Evolutionary conservation across 106 monocot species (phyloP).

Genomic region (Dendrobium nobile): DNA sequence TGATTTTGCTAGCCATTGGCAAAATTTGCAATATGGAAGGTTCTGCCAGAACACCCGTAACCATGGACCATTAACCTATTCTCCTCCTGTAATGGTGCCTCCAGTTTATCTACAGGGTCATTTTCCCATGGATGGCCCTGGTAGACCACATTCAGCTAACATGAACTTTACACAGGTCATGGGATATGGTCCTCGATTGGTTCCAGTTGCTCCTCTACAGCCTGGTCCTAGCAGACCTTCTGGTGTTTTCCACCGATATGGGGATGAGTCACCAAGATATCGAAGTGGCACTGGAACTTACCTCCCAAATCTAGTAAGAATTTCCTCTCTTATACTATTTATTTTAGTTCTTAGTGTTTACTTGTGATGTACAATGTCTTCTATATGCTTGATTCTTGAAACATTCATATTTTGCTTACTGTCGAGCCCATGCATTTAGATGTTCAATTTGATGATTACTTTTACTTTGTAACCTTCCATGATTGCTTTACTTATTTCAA

Average conservation of each 20-base stretch:
- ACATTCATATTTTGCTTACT: too few relatives aligned
- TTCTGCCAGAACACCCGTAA: slow-evolving; percentile 40
- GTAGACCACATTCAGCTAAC: slow-evolving; percentile 52
- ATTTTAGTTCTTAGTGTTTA: background rate
- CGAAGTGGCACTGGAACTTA: slow-evolving; percentile 87
- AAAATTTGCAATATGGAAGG: slow-evolving; percentile 66
- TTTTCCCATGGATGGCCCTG: slow-evolving; percentile 56
- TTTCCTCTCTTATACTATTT: background rate
- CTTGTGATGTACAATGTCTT: background rate
- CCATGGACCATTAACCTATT: slow-evolving; percentile 28
- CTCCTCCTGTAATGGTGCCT: slow-evolving; percentile 34
- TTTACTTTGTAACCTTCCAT: too few relatives aligned
- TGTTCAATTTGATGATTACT: too few relatives aligned
- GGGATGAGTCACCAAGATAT: slow-evolving; percentile 64
- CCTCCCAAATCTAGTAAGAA: slow-evolving; percentile 87
- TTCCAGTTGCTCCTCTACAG: slow-evolving; percentile 59
- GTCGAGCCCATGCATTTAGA: too few relatives aligned
- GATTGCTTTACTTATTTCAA: too few relatives aligned
- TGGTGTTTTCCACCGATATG: slow-evolving; percentile 37
- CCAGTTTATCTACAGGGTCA: slow-evolving; percentile 50
- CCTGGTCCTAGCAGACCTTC: slow-evolving; percentile 37
- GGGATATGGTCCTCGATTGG: slow-evolving; percentile 38
- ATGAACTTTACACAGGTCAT: slow-evolving; percentile 37
- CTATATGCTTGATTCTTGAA: background rate
- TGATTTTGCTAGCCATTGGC: slow-evolving; percentile 62